Conservation (phyloP, 345 rosid genomes). For the Eucalyptus shirleyi region DNA sequence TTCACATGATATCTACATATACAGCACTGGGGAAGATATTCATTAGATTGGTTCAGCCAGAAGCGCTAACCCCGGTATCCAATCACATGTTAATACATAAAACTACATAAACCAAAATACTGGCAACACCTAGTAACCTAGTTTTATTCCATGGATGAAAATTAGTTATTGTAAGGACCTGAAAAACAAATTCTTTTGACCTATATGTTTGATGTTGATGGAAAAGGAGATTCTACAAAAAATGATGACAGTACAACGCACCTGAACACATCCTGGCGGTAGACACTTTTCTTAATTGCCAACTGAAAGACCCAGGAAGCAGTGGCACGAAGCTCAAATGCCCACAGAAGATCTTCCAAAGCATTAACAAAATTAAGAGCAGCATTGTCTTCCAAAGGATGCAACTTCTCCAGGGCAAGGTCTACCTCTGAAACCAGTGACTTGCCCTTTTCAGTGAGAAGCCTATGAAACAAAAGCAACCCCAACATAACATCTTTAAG, state of each 20-base stretch:
- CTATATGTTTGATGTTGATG: neutral
- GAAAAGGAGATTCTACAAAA: neutral
- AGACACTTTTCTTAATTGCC: constrained; percentile 70
- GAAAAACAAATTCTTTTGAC: neutral
- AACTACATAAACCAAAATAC: neutral
- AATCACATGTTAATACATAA: neutral
- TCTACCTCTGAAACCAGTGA: constrained; percentile 61
- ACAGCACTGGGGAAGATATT: neutral
- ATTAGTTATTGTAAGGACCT: neutral
- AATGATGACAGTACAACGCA: neutral
- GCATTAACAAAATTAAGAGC: constrained; percentile 88
- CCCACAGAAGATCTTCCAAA: constrained; percentile 82
- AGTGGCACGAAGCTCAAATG: constrained; percentile 83
- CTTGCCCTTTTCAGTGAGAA: constrained; percentile 48
- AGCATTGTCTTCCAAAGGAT: constrained; percentile 63
- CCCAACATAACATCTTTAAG: neutral
- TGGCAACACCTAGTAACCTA: neutral
- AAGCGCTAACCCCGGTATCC: neutral
- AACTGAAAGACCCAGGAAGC: constrained; percentile 87
- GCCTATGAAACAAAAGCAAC: constrained; percentile 32
- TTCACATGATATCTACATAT: neutral
- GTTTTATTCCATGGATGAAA: neutral
- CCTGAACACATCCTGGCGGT: constrained; percentile 71
- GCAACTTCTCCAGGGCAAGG: constrained; percentile 46
- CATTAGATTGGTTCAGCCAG: neutral